Percentiles rank a stretch among this genome's conserved stretches.
Conservation (phyloP, 306 rosid species). For the Trifolium dubium region DNA sequence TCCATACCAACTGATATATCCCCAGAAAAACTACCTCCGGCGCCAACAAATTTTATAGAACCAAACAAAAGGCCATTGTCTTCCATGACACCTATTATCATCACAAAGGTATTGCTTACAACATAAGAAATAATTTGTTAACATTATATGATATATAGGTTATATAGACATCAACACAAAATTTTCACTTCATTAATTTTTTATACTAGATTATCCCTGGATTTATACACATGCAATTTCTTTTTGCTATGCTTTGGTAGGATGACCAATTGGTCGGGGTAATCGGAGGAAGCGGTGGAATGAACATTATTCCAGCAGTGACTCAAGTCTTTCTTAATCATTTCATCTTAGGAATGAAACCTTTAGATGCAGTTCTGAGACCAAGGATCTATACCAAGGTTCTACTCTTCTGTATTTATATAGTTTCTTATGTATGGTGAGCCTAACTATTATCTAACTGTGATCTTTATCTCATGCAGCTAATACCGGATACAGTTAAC, state of each 20-base stretch:
- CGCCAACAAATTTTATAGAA: slow-evolving; percentile 79
- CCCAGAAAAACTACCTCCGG: slow-evolving; percentile 74
- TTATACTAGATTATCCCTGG: no score
- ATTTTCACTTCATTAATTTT: no score
- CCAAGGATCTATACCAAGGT: slow-evolving; percentile 83
- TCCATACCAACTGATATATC: slow-evolving; percentile 68
- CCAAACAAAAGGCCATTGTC: slow-evolving; percentile 89
- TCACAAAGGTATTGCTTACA: slow-evolving; percentile 64
- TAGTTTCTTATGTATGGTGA: slow-evolving; percentile 1
- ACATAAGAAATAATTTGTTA: not conserved
- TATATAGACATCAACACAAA: no score
- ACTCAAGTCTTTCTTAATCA: slow-evolving; percentile 72
- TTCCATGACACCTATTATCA: slow-evolving; percentile 83
- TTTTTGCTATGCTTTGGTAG: slow-evolving; percentile 47
- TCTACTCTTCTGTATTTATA: slow-evolving; percentile 24
- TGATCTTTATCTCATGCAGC: slow-evolving; percentile 54
- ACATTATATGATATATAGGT: no score
- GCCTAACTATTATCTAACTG: slow-evolving; percentile 31
- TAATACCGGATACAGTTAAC: slow-evolving; percentile 67
- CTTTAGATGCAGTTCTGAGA: slow-evolving; percentile 71
- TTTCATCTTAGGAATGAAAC: slow-evolving; percentile 72
- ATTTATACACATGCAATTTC: no score
- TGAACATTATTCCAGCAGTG: slow-evolving; percentile 76
- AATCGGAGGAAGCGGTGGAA: slow-evolving; percentile 89
- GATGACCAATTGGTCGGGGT: slow-evolving; percentile 73